Evolutionary conservation across 108 stramenopile species (phyloP).

Genomic region (Skeletonema menzelii): DNA sequence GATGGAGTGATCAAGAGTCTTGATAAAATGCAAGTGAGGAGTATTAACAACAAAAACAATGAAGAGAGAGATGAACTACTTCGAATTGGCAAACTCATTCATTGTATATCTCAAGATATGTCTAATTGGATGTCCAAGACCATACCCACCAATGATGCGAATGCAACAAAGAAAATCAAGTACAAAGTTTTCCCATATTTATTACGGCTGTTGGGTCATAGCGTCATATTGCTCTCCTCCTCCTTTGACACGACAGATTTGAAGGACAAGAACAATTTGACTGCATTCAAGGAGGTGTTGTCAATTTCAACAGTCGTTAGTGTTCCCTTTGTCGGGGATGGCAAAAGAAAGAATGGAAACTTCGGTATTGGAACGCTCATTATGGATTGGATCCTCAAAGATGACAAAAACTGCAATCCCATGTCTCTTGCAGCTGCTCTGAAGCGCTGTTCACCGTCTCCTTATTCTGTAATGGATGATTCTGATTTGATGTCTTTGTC

Average conservation of each 20-base stretch:
- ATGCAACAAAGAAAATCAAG: background rate
- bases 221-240: background rate
- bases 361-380: slow-evolving; percentile 32
- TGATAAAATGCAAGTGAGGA: background rate
- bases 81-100: background rate
- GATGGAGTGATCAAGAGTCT: background rate
- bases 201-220: background rate
- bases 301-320: slow-evolving; percentile 28
- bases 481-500: slow-evolving; percentile 5
- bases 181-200: background rate
- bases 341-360: slow-evolving; percentile 19
- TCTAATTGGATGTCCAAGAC: background rate
- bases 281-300: slow-evolving; percentile 6
- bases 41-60: background rate
- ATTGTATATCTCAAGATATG: background rate
- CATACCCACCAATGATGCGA: background rate
- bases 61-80: background rate
- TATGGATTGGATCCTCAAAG: slow-evolving; percentile 29
- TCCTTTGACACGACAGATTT: background rate
- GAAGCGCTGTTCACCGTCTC: slow-evolving; percentile 10
- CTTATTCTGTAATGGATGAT: background rate
- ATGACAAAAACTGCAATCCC: background rate
- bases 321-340: slow-evolving; percentile 40
- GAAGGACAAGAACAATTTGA: background rate
- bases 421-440: slow-evolving; percentile 26